phyloP scores from a whole-genome alignment of 2,329 filamentous ascomycete species.

The Calonectria leucothoes region DNA sequence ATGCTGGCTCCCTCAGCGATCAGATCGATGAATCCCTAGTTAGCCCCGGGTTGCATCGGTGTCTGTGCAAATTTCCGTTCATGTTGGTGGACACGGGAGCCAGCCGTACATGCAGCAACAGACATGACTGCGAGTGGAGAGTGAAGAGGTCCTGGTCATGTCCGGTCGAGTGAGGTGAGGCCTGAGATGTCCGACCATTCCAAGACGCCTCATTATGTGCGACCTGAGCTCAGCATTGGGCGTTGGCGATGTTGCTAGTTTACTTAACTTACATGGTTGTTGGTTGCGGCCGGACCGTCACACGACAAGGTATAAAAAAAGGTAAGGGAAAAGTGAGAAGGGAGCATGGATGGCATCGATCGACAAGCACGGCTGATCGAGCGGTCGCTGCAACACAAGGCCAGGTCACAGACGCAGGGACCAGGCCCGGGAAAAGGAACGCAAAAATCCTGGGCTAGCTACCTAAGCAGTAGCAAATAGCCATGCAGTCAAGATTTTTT shows the following conservation, averaged over 20 bases:
- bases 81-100: neutral
- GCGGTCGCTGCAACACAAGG: neutral
- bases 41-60: neutral
- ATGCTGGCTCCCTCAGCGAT: neutral
- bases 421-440: neutral
- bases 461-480: too few relatives aligned
- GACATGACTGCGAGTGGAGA: neutral
- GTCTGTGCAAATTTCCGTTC: neutral
- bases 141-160: neutral
- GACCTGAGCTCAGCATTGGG: neutral
- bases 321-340: neutral
- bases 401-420: too few relatives aligned
- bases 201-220: neutral
- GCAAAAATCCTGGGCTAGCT: neutral
- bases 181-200: neutral
- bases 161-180: neutral
- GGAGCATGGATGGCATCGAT: neutral
- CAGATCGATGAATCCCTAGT: neutral
- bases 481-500: neutral
- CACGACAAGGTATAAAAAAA: neutral
- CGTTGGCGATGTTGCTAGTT: neutral
- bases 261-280: neutral
- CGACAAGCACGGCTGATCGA: neutral
- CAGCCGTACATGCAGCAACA: neutral
- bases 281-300: neutral